Conservation (phyloP, 2,329 filamentous ascomycete genomes). For the Pseudodiploospora longispora region DNA sequence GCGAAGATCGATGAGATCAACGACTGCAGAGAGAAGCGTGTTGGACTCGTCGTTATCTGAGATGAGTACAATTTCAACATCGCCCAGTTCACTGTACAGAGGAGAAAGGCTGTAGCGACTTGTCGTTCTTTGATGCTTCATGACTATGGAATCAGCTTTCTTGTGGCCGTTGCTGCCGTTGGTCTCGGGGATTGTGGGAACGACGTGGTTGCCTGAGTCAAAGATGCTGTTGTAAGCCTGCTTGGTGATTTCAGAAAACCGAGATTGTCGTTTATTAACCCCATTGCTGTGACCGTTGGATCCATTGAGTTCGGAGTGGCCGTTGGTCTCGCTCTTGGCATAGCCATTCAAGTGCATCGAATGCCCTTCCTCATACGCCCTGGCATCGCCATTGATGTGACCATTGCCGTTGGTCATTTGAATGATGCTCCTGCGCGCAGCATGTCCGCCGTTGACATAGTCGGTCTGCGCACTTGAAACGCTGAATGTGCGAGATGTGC, state of each 20-base stretch:
- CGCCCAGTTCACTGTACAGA: conserved; percentile 1
- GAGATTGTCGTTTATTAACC: background rate
- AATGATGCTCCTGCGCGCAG: background rate
- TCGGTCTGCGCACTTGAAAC: background rate
- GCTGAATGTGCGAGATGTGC: background rate
- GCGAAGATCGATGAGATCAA: conserved; percentile 13
- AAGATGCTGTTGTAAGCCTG: background rate
- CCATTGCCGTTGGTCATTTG: background rate
- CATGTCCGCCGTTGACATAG: background rate
- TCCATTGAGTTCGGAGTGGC: conserved; percentile 2
- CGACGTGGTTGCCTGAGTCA: background rate
- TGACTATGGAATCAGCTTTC: background rate
- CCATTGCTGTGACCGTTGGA: conserved; percentile 5
- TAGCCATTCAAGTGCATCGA: background rate
- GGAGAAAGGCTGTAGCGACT: background rate
- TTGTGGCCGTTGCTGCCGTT: conserved; percentile 2
- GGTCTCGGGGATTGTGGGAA: background rate
- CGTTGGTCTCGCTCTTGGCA: background rate
- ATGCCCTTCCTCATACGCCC: background rate
- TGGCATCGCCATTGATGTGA: background rate
- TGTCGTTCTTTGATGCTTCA: background rate
- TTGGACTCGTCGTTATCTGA: conserved; percentile 12
- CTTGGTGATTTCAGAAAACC: background rate
- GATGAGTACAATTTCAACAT: conserved; percentile 16
- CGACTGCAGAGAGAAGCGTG: conserved; percentile 13